Conservation (phyloP, 495 filamentous ascomycete species). For the Chaetomium fimeti region DNA sequence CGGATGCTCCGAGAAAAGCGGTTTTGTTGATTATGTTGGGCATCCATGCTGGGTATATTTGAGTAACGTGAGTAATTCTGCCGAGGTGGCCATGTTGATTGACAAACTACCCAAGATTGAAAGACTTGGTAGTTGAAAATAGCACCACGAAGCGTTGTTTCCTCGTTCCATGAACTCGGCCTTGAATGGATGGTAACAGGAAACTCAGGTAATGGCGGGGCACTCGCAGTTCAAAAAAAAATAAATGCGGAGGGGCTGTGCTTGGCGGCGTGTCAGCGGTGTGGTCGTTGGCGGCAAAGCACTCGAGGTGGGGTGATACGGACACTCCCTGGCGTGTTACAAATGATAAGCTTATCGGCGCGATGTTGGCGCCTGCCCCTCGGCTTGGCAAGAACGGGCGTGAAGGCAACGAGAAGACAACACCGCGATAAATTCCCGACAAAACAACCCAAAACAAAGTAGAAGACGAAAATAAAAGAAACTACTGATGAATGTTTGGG, state of each 20-base stretch:
- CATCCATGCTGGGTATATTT: neutral
- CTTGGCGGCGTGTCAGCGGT: slow-evolving; percentile 15
- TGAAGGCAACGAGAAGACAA: neutral
- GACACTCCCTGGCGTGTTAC: slow-evolving; percentile 2
- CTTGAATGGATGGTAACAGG: neutral
- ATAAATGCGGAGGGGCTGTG: slow-evolving; percentile 9
- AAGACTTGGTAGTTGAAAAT: too few species aligned
- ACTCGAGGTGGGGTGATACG: slow-evolving; percentile 25
- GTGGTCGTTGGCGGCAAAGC: slow-evolving; percentile 2
- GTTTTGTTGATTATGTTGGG: neutral
- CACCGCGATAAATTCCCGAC: neutral
- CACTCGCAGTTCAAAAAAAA: neutral
- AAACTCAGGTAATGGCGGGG: slow-evolving; percentile 12
- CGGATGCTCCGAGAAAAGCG: neutral
- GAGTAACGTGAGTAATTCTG: neutral
- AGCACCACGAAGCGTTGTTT: neutral
- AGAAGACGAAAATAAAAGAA: too few species aligned
- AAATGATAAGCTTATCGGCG: slow-evolving; percentile 7
- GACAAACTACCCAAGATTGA: neutral
- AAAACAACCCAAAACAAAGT: too few species aligned
- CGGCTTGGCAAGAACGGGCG: slow-evolving; percentile 14
- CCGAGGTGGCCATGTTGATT: neutral
- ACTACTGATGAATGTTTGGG: too few species aligned
- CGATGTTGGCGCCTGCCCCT: slow-evolving; percentile 6
- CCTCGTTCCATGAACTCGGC: neutral